Base-by-base conservation (phyloP, 2,329 filamentous ascomycete species). In the Ophiostoma sp. region DNA sequence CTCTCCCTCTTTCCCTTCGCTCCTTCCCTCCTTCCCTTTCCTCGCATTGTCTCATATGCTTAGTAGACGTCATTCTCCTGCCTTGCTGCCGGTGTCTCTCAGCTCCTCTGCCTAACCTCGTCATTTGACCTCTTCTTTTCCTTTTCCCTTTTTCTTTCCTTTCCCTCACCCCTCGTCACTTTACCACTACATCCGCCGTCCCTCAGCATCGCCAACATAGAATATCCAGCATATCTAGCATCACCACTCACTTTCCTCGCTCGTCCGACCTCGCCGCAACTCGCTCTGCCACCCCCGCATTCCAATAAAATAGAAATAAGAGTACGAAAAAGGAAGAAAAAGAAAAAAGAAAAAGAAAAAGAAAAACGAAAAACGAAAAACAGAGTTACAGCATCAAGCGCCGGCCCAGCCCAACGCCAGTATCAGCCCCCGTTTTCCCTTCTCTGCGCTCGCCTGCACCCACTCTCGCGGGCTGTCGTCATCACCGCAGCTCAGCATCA, bases 61-160 rank as follows among this genome's bases (percentile, higher is more conserved):
- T 18, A 62, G 58, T 5, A 42, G 58, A 62, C 58, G 58, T 62
- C 58, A 62, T 62, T 62, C 12, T 41, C 58, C 58, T 38, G 9
- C 55, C 55, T 60, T 60, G 27, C 52, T 40, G 60, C 40, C 60
- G n/a, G 47, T 49, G 47, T 63, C 38, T 64, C 62, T 64, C 40
- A 27, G 12, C 5, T 62, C 16, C 62, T 64, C n/a, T 64, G 18
- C 36, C 62, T 11, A n/a, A 18, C 60, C 40, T 64, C 9, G 41
- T 65, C 41, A 40, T 62, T 36, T 40, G 55, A 40, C 47, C n/a
- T 52, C n/a, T 52, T 55, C 49, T 18, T 55, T 36, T 27, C 18
- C 52, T 58, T 58, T 58, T 27, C 9, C 18, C n/a, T 36, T 40
- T 62, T 14, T 41, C 58, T n/a, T 41, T 8, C 27, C 27, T 40